These are phyloP conservation scores for Ceratobasidium sp. DNA, from an alignment of 1,284 basidiomycete genomes.

Conservation along the genomic window DNA sequence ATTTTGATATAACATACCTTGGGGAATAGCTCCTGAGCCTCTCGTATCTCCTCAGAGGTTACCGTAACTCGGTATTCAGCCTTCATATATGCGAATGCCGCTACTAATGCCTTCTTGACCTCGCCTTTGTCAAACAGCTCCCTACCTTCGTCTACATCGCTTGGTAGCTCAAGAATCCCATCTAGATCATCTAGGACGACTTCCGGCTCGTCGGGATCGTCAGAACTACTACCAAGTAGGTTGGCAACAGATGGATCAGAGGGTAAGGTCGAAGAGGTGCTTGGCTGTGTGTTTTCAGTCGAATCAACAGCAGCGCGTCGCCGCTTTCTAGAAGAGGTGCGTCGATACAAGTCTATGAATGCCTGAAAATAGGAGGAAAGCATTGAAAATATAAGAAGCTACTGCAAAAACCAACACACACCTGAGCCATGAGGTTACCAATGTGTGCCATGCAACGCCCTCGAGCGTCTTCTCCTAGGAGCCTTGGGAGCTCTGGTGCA, in stretches of 20 bases:
- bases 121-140: not conserved
- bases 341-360: conserved; percentile 12
- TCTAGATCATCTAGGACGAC: not conserved
- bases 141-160: conserved; percentile 9
- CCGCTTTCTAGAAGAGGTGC: conserved; percentile 1
- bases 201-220: not conserved
- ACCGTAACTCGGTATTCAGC: not conserved
- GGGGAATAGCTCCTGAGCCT: conserved; percentile 14
- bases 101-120: not conserved
- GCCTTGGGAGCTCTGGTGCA: not conserved
- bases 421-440: not conserved
- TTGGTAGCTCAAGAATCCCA: conserved; percentile 5
- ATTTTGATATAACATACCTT: not conserved
- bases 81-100: conserved; percentile 7
- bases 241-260: not conserved
- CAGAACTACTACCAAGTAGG: not conserved
- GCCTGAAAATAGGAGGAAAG: not conserved
- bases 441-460: not conserved
- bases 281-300: not conserved
- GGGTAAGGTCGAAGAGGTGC: not conserved
- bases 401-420: not conserved
- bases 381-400: too few species aligned
- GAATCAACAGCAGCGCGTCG: not conserved
- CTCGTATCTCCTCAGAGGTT: not conserved
- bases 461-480: not conserved